Conservation (phyloP, 179 eudicot genomes). For the Spinacia oleracea region DNA sequence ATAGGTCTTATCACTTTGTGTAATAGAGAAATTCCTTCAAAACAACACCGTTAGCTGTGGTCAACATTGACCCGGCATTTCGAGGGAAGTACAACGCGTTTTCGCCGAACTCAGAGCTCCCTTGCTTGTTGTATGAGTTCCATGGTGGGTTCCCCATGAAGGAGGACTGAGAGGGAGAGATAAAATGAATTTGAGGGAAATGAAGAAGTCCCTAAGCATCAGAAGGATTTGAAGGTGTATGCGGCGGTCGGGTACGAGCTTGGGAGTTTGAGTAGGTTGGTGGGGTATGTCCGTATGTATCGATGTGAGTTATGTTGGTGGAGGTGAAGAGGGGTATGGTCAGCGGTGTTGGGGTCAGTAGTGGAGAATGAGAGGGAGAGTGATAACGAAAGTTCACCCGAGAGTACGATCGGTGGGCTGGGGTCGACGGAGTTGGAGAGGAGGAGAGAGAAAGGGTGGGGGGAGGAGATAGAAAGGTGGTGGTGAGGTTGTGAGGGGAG, state of each 20-base stretch:
- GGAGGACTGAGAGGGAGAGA: slow-evolving; percentile 38
- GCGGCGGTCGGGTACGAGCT: slow-evolving; percentile 49
- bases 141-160: slow-evolving; percentile 41
- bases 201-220: slow-evolving; percentile 37
- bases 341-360: too few species aligned
- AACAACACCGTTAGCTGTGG: slow-evolving; percentile 42
- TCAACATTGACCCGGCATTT: slow-evolving; percentile 79
- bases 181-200: slow-evolving; percentile 31
- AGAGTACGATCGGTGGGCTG: too few species aligned
- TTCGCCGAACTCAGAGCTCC: slow-evolving; percentile 52
- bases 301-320: slow-evolving; percentile 40
- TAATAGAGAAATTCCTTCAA: slow-evolving; percentile 27
- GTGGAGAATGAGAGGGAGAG: too few species aligned
- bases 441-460: too few species aligned
- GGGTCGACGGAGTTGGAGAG: too few species aligned
- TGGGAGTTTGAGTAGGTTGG: slow-evolving; percentile 46
- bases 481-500: too few species aligned
- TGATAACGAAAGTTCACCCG: too few species aligned
- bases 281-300: slow-evolving; percentile 63
- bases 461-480: too few species aligned
- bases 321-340: slow-evolving; percentile 69
- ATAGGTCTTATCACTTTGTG: slow-evolving; percentile 48
- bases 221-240: slow-evolving; percentile 40
- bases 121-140: slow-evolving; percentile 38
- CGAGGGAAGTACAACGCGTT: slow-evolving; percentile 62